Conservation (phyloP, 805 yeast genomes). For the Yarrowia sp. region DNA sequence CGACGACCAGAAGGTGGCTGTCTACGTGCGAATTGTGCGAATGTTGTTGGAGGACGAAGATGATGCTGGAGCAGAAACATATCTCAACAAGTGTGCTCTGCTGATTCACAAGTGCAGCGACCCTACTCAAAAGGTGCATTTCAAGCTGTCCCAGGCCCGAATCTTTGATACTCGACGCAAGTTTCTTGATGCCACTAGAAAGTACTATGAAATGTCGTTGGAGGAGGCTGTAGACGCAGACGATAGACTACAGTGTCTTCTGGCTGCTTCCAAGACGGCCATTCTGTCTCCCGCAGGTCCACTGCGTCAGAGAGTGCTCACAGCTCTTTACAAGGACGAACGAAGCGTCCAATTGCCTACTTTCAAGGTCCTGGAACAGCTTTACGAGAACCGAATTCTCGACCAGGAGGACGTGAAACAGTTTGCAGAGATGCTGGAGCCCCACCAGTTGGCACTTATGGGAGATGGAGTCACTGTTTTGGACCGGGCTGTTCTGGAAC, state of each 20-base stretch:
- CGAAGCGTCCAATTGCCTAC: conserved; percentile 27
- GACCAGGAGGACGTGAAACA: conserved; percentile 31
- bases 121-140: conserved; percentile 30
- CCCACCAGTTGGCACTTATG: conserved; percentile 30
- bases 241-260: conserved; percentile 32
- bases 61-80: conserved; percentile 33
- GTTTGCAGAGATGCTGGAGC: conserved; percentile 29
- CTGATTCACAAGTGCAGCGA: conserved; percentile 30
- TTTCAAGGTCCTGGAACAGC: conserved; percentile 33
- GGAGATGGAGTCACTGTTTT: conserved; percentile 35
- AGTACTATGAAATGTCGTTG: conserved; percentile 35
- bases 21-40: conserved; percentile 34
- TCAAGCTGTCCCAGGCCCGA: conserved; percentile 37
- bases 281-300: conserved; percentile 39
- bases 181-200: conserved; percentile 36
- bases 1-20: conserved; percentile 31
- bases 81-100: conserved; percentile 33
- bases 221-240: conserved; percentile 32
- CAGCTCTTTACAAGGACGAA: conserved; percentile 35
- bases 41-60: conserved; percentile 34
- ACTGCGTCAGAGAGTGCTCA: conserved; percentile 32
- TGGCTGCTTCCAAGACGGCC: conserved; percentile 35
- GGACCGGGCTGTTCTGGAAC: conserved; percentile 36
- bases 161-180: conserved; percentile 34
- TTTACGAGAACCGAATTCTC: conserved; percentile 33